Evolutionary conservation across 2,329 filamentous ascomycete genomes (phyloP).

Genomic region (Fusarium globosum): DNA sequence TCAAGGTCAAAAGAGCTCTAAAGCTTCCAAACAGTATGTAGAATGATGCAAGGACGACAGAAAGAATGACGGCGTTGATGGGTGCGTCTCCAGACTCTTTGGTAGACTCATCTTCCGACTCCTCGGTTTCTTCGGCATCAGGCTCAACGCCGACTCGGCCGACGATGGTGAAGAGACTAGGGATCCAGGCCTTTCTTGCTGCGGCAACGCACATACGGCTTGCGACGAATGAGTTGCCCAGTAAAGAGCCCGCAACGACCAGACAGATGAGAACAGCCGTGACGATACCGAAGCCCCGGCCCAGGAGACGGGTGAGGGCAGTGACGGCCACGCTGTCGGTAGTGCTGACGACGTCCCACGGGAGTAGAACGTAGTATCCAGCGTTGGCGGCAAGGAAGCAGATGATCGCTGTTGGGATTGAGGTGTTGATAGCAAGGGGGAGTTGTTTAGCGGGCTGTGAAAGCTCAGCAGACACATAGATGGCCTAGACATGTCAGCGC

Average conservation of each 20-base stretch:
- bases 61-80: constrained; percentile 64
- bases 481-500: constrained; percentile 52
- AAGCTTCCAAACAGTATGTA: constrained; percentile 72
- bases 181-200: constrained; percentile 63
- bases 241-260: constrained; percentile 70
- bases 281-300: constrained; percentile 62
- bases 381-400: constrained; percentile 71
- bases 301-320: constrained; percentile 65
- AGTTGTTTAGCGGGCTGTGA: constrained; percentile 63
- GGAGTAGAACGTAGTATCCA: constrained; percentile 71
- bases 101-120: not conserved
- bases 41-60: constrained; percentile 60
- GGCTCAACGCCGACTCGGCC: constrained; percentile 54
- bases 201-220: constrained; percentile 71
- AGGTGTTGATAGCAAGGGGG: constrained; percentile 70
- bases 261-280: constrained; percentile 68
- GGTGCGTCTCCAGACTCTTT: constrained; percentile 60
- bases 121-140: not conserved
- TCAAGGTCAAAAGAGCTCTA: constrained; percentile 69
- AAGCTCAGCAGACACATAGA: constrained; percentile 66
- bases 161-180: constrained; percentile 56
- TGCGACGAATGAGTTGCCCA: constrained; percentile 71
- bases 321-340: constrained; percentile 74
- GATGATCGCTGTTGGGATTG: constrained; percentile 67
- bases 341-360: constrained; percentile 67